Conservation (phyloP, 176 grass and related monocot species). For the Musa schizocarpa region DNA sequence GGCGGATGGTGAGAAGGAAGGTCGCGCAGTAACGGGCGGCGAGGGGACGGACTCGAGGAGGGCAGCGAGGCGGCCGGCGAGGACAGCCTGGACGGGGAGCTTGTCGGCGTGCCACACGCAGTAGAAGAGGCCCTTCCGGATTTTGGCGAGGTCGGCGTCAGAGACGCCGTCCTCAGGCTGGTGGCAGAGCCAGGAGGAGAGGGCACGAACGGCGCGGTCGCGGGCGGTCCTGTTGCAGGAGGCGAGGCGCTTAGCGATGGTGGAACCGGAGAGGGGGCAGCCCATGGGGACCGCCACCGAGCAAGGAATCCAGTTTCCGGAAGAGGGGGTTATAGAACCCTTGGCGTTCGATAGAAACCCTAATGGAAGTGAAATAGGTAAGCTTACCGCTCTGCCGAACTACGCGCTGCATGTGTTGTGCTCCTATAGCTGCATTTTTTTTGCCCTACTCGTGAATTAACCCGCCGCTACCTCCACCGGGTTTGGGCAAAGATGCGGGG, state of each 20-base stretch:
- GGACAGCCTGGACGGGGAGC: constrained; percentile 43
- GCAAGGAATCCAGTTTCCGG: no score
- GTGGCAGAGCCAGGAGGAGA: constrained; percentile 36
- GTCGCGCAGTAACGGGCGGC: constrained; percentile 45
- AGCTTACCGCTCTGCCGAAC: no score
- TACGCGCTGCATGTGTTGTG: no score
- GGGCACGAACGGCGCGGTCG: constrained; percentile 42
- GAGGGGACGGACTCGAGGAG: constrained; percentile 36
- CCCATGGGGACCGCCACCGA: not conserved
- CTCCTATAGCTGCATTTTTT: no score
- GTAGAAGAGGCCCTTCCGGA: constrained; percentile 96
- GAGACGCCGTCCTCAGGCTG: constrained; percentile 23
- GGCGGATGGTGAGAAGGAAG: constrained; percentile 57
- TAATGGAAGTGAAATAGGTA: not conserved
- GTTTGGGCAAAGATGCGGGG: no score
- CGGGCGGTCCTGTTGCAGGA: constrained; percentile 36
- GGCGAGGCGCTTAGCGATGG: constrained; percentile 56
- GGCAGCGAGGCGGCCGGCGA: constrained; percentile 51
- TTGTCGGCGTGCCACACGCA: constrained; percentile 94
- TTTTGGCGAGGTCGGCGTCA: constrained; percentile 45
- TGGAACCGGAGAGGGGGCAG: constrained; percentile 20
- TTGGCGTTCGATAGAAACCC: not conserved
- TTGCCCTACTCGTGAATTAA: no score
- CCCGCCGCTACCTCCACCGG: no score
- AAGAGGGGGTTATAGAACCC: not conserved